phyloP scores from a whole-genome alignment of 73 alveolate species.

The Breviolum minutum region DNA sequence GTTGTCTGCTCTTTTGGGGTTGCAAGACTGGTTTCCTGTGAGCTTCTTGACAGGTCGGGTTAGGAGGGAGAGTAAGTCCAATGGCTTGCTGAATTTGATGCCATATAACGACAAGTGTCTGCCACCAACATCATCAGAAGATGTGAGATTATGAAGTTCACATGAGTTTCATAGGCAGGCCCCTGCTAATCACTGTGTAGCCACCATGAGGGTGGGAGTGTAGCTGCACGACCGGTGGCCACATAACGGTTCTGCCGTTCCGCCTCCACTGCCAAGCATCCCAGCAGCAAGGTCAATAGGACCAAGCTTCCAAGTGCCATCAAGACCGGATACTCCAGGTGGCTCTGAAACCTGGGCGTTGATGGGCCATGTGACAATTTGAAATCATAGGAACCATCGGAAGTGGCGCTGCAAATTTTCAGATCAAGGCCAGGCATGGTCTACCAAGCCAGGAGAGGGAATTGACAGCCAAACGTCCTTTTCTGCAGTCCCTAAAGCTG shows the following conservation, averaged over 20 bases:
- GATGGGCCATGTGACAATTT: not conserved
- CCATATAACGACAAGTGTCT: no score
- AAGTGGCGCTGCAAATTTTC: not conserved
- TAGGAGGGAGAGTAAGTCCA: no score
- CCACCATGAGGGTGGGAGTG: not conserved
- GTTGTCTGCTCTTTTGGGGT: not conserved
- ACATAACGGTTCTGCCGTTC: not conserved
- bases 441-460: constrained; percentile 93
- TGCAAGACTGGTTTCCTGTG: no score
- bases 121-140: no score
- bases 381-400: not conserved
- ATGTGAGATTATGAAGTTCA: no score
- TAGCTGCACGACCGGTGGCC: not conserved
- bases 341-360: constrained; percentile 71
- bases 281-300: constrained; percentile 71
- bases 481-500: no score
- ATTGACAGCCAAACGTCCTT: constrained; percentile 90
- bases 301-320: constrained; percentile 94
- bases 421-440: constrained; percentile 73
- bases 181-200: not conserved
- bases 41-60: no score
- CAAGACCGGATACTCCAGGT: constrained; percentile 91
- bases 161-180: no score
- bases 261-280: constrained; percentile 92
- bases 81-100: no score